A percentile compares a stretch with the other conserved stretches of the same genome.
phyloP scores from a whole-genome alignment of 345 rosid species.

The Abelmoschus esculentus region DNA sequence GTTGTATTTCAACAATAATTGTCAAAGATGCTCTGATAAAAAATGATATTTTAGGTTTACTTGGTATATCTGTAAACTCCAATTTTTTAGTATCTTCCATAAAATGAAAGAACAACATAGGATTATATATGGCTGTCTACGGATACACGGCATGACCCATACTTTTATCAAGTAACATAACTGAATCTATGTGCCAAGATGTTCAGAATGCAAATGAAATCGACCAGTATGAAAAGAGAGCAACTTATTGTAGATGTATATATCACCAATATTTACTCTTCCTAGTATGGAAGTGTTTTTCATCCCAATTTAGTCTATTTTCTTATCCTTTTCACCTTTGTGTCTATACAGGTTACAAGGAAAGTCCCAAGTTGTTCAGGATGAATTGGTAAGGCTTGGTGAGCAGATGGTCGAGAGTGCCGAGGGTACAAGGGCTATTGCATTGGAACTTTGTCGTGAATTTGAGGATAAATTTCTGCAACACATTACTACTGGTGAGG shows the following conservation, averaged over 20 bases:
- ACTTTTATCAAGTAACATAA: neutral
- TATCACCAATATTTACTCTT: neutral
- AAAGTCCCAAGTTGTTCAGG: conserved; percentile 82
- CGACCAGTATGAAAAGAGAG: neutral
- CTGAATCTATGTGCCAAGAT: neutral
- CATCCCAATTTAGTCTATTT: neutral
- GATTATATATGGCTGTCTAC: neutral
- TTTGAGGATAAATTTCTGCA: conserved; percentile 15
- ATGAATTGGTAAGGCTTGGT: conserved; percentile 78
- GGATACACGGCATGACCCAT: neutral
- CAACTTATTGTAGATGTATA: neutral
- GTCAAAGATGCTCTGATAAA: neutral
- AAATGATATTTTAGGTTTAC: neutral
- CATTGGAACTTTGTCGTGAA: conserved; percentile 24
- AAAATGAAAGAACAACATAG: neutral
- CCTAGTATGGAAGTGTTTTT: neutral
- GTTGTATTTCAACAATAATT: neutral
- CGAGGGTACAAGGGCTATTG: conserved; percentile 89
- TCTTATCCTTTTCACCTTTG: neutral
- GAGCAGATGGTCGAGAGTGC: conserved; percentile 80
- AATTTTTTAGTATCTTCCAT: neutral
- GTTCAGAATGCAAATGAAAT: neutral
- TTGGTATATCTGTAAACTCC: neutral
- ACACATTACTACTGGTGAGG: conserved; percentile 84
- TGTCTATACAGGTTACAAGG: conserved; percentile 66